Evolutionary conservation across 805 yeast genomes (phyloP), one percentile per base, ranked within the genome.

Genomic region (Zygoascus ofunaensis): DNA sequence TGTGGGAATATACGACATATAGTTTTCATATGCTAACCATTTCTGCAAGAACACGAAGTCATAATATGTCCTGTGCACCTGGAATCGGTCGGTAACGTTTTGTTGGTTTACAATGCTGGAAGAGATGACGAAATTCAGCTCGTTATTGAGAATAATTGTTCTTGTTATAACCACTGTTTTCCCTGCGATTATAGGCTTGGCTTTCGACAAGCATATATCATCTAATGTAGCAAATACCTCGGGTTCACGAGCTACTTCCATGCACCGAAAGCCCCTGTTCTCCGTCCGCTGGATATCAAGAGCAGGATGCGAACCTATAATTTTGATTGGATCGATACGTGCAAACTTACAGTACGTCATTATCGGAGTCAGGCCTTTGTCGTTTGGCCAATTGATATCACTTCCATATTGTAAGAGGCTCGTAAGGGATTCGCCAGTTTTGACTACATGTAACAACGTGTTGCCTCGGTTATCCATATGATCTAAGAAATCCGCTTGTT

Each of bases 381-480:
- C 53, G 57, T 86, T 89, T 17, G 73, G 59, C 46, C 71, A 73
- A 58, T 90, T 86, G 10, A 86, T 59, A 52, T 79, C 71, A 12
- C 72, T 50, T 4, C 70, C 60, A 35, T 68, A 68, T 4, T 59
- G 54, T 33, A 79, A 53, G 8, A 77, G 49, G 1, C 64, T 49
- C 24, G 62, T 56, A 23, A 84, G 43, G 5, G 60, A 54, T 15
- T 49, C 60, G 14, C 73, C 71, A 12, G 72, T 71, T 41, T 74
- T 73, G 24, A 86, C 64, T 2, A 83, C 72, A 61, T 90, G 97
- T 26, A 90, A 63, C 2, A 90, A 56, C 0, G 92, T 78, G 57
- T 87, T 87, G 0, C 90, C 90, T 44, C 76, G 72, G 19, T 59
- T 61, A 56, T 90, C 97, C 5, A 76, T 64, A 57, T 90, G 97